A percentile compares a stretch with the other conserved stretches of the same genome.
Evolutionary conservation across 2,329 filamentous ascomycete species (phyloP).

Genomic region (Talaromyces funiculosus): DNA sequence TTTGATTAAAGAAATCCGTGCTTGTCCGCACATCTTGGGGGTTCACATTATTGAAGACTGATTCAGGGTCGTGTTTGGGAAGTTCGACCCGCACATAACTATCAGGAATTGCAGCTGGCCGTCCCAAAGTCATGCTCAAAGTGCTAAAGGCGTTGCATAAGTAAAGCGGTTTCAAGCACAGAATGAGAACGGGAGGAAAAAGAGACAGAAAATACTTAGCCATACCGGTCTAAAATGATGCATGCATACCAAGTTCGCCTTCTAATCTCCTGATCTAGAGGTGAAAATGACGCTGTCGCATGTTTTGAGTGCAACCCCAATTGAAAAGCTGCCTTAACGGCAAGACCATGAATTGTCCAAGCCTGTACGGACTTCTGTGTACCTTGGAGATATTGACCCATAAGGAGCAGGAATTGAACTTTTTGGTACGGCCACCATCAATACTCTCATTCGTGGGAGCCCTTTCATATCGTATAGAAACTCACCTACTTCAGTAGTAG

Average conservation of each 20-base stretch:
- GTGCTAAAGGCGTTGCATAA: slow-evolving; percentile 24
- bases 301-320: slow-evolving; percentile 48
- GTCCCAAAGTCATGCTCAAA: slow-evolving; percentile 49
- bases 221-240: slow-evolving; percentile 42
- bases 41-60: slow-evolving; percentile 1
- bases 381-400: slow-evolving; percentile 50
- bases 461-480: background rate
- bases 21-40: background rate
- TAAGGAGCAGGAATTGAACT: slow-evolving; percentile 48
- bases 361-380: slow-evolving; percentile 50
- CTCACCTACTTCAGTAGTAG: slow-evolving; percentile 43
- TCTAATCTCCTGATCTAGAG: slow-evolving; percentile 44
- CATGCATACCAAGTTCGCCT: slow-evolving; percentile 49
- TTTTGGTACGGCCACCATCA: background rate
- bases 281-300: slow-evolving; percentile 31
- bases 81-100: slow-evolving; percentile 39
- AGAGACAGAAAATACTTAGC: background rate
- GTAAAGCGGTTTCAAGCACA: background rate
- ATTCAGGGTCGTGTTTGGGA: slow-evolving; percentile 18
- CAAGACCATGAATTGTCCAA: slow-evolving; percentile 51
- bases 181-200: background rate
- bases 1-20: background rate
- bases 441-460: background rate
- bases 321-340: slow-evolving; percentile 47
- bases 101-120: slow-evolving; percentile 44